phyloP scores from a whole-genome alignment of 257 asterid species.

The Primulina eburnea region DNA sequence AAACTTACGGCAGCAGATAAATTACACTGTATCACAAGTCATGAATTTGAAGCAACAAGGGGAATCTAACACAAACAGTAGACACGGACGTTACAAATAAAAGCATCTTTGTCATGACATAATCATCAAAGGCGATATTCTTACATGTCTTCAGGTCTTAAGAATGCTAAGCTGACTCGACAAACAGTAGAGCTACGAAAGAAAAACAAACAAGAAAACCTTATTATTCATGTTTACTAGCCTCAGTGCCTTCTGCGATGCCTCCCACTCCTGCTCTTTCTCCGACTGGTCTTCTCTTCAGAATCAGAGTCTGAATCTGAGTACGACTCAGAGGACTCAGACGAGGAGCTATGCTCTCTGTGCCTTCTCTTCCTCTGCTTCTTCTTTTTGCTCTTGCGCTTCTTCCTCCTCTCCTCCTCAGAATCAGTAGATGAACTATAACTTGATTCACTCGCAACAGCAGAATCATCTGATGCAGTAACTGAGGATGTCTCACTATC shows the following conservation, averaged over 20 bases:
- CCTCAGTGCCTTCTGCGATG: conserved; percentile 36
- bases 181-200: too few relatives aligned
- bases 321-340: conserved; percentile 73
- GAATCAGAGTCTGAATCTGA: conserved; percentile 78
- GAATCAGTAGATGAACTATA: conserved; percentile 70
- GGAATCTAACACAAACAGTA: too few relatives aligned
- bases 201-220: too few relatives aligned
- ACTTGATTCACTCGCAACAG: conserved; percentile 69
- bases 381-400: conserved; percentile 65
- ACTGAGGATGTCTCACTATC: conserved; percentile 62
- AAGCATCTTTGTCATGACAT: too few relatives aligned
- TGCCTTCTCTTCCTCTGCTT: conserved; percentile 62
- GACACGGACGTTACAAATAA: too few relatives aligned
- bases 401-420: conserved; percentile 90
- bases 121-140: too few relatives aligned
- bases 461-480: conserved; percentile 64
- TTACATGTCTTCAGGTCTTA: too few relatives aligned
- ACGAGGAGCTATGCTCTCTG: conserved; percentile 55
- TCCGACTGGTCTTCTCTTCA: conserved; percentile 16
- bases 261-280: conserved; percentile 24
- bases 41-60: too few relatives aligned
- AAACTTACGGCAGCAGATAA: too few relatives aligned
- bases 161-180: too few relatives aligned
- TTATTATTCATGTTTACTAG: too few relatives aligned
- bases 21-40: too few relatives aligned